A percentile compares a stretch with the other conserved stretches of the same genome.
phyloP scores from a whole-genome alignment of 345 rosid species.

The Nephelium lappaceum region DNA sequence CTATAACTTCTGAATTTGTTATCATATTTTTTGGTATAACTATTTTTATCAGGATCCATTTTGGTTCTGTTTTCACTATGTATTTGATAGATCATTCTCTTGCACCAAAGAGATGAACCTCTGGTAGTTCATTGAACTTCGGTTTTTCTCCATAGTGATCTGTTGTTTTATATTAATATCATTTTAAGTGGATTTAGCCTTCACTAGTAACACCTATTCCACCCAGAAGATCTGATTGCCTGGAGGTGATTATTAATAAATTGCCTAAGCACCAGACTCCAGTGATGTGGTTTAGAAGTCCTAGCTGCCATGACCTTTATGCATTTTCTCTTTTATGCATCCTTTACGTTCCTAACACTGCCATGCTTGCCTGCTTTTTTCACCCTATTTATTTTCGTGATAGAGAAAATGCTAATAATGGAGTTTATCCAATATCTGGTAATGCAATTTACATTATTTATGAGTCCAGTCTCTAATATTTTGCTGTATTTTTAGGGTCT shows the following conservation, averaged over 20 bases:
- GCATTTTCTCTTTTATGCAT: background rate
- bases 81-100: background rate
- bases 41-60: background rate
- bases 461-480: constrained; percentile 13
- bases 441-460: background rate
- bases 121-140: background rate
- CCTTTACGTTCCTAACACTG: background rate
- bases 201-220: background rate
- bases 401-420: background rate
- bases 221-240: background rate
- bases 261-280: too few relatives aligned
- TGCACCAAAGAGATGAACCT: background rate
- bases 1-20: background rate
- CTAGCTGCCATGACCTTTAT: background rate
- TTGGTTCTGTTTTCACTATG: background rate
- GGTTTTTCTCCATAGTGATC: background rate
- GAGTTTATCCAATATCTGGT: background rate
- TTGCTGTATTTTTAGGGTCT: constrained; percentile 59
- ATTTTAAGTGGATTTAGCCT: background rate
- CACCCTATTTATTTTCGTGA: background rate
- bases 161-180: background rate
- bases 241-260: background rate
- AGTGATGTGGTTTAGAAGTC: constrained; percentile 2
- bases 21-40: background rate
- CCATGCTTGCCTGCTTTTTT: constrained; percentile 3